phyloP scores from a whole-genome alignment of 176 grass and related monocot species.

The Hordeum marinum region DNA sequence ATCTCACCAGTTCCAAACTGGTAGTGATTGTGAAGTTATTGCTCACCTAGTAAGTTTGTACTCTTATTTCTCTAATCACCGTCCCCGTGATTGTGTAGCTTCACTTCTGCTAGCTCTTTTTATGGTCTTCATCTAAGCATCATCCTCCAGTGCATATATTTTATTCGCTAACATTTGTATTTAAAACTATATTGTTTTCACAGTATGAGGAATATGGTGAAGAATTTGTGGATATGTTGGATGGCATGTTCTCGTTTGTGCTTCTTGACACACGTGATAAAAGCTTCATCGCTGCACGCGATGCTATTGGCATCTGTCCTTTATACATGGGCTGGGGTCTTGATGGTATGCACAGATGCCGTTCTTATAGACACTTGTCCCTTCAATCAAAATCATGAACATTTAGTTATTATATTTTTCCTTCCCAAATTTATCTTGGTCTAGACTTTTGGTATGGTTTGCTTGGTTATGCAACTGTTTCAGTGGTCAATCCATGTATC shows the following conservation, averaged over 20 bases:
- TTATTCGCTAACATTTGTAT: not conserved
- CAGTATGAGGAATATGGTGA: conserved; percentile 99
- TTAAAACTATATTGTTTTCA: conserved; percentile 25
- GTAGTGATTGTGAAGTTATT: conserved; percentile 99
- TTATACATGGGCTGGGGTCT: conserved; percentile 98
- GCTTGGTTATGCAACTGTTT: conserved; percentile 1
- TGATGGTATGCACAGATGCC: conserved; percentile 59
- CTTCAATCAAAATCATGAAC: not conserved
- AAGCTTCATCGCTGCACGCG: conserved; percentile 94
- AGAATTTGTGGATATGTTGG: conserved; percentile 93
- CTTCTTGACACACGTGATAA: conserved; percentile 93
- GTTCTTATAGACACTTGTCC: conserved; percentile 3
- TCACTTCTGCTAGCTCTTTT: not conserved
- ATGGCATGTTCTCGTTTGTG: conserved; percentile 98
- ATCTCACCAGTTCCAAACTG: conserved; percentile 82
- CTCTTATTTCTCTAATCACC: not conserved
- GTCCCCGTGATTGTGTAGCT: not conserved
- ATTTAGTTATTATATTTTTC: not conserved
- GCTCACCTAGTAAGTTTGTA: conserved; percentile 74
- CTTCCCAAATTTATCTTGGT: not conserved
- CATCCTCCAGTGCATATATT: not conserved
- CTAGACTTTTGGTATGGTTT: conserved; percentile 1
- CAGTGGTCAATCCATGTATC: not conserved
- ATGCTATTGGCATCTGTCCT: conserved; percentile 95
- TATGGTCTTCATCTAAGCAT: conserved; percentile 1